phyloP scores from a whole-genome alignment of 352 stramenopile genomes.

The Phytophthora constricta region DNA sequence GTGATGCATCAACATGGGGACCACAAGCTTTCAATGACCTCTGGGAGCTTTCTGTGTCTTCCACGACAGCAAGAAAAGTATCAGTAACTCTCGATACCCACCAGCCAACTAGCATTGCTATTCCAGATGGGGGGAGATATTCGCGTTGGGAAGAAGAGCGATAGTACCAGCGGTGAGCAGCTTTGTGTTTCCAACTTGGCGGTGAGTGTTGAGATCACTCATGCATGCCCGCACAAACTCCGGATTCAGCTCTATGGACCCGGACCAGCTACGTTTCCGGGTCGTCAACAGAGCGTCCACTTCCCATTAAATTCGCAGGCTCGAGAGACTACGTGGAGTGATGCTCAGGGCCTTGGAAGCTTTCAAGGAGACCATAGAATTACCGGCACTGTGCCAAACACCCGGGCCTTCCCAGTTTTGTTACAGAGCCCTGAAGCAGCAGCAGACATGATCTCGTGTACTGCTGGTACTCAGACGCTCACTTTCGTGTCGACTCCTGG shows the following conservation, averaged over 20 bases:
- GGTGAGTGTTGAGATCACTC: slow-evolving; percentile 60
- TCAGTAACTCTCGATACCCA: slow-evolving; percentile 44
- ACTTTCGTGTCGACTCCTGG: slow-evolving; percentile 37
- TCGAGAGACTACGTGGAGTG: slow-evolving; percentile 56
- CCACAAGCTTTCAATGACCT: slow-evolving; percentile 57
- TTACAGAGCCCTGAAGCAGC: slow-evolving; percentile 53
- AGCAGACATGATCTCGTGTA: slow-evolving; percentile 29
- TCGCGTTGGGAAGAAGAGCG: slow-evolving; percentile 51
- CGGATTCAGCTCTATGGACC: slow-evolving; percentile 65
- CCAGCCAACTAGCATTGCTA: slow-evolving; percentile 38
- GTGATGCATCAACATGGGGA: slow-evolving; percentile 32
- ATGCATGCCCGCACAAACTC: slow-evolving; percentile 61
- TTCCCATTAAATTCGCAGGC: slow-evolving; percentile 47
- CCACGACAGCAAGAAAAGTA: slow-evolving; percentile 39
- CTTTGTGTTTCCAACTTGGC: slow-evolving; percentile 57
- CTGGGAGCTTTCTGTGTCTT: slow-evolving; percentile 69
- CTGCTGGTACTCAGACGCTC: slow-evolving; percentile 40
- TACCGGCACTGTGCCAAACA: slow-evolving; percentile 42
- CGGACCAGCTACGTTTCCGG: slow-evolving; percentile 58
- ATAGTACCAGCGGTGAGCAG: slow-evolving; percentile 31
- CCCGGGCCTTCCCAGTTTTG: slow-evolving; percentile 58
- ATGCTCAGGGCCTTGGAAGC: slow-evolving; percentile 29
- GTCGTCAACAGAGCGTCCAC: slow-evolving; percentile 49
- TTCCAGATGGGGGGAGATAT: slow-evolving; percentile 61
- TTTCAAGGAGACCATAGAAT: slow-evolving; percentile 37